Evolutionary conservation across 2,329 filamentous ascomycete species (phyloP), one percentile per base, ranked within the genome.

Genomic region (Truncatella angustata): DNA sequence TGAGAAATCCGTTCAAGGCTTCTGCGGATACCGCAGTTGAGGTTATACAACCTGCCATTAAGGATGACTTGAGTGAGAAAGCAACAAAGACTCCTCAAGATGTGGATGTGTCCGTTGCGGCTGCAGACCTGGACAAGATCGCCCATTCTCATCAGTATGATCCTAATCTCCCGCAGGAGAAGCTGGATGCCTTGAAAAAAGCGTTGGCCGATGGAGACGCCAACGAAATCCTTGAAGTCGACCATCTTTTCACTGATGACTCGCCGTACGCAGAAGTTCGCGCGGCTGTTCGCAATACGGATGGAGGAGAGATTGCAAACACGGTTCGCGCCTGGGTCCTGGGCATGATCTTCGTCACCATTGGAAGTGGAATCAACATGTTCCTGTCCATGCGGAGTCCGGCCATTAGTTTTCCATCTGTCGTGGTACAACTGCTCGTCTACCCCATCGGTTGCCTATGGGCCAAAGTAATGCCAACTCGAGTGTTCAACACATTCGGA

Each of bases 301-400:
- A 78, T 56, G 69, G 68, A n/a, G 72, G 67, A 30, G 72, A 72
- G 49, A 62, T 66, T n/a, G 67, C 70, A 18, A 72, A 71, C 48
- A 76, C 73, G 2, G 58, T 77, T 9, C 67, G 73, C 23, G 73
- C 73, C 50, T 77, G 74, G 74, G 54, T 75, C 7, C 56, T 77
- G 5, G 73, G 73, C 24, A 67, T 74, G 57, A 56, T 74, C 14
- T 76, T 75, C 53, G 71, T 74, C 12, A 72, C 73, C 0, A 49
- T 75, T 16, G 71, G 69, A 2, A 70, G 68, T 20, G 74, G 70
- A 1, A 52, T 68, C 30, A 71, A 70, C 57, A 69, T 69, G 66
- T 64, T 71, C 34, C 46, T 71, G 39, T 66, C 62, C 14, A 66
- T 71, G 66, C 55, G 68, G 36, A 65, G 60, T 46, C 66, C 68